phyloP scores from a whole-genome alignment of 495 filamentous ascomycete species.

The Tuber melanosporum region DNA sequence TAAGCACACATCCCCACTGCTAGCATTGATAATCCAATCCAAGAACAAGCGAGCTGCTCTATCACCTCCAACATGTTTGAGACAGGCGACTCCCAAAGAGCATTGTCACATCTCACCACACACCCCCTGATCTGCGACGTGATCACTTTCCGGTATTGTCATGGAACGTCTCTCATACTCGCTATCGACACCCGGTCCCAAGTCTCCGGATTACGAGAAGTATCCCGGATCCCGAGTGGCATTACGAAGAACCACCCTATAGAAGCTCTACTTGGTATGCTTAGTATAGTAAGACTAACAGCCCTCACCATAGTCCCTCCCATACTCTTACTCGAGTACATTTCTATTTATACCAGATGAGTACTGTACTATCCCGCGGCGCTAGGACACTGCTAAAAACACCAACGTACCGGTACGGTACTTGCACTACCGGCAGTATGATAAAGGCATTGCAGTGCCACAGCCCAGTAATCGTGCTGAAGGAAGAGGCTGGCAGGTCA shows the following conservation, averaged over 20 bases:
- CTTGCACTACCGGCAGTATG: too few relatives aligned
- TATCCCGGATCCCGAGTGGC: not conserved
- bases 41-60: not conserved
- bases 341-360: not conserved
- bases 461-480: too few relatives aligned
- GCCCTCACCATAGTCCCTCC: not conserved
- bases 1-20: not conserved
- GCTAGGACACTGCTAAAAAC: too few relatives aligned
- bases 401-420: too few relatives aligned
- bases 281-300: not conserved
- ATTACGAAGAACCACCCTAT: not conserved
- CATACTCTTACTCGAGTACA: not conserved
- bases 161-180: not conserved
- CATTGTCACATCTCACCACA: not conserved
- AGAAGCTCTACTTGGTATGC: not conserved
- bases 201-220: not conserved
- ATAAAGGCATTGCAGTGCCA: too few relatives aligned
- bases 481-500: not conserved
- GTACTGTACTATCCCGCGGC: not conserved
- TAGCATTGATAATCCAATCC: not conserved
- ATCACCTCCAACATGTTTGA: not conserved
- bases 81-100: not conserved
- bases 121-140: not conserved
- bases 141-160: not conserved
- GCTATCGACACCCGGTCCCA: not conserved